Evolutionary conservation across 1,139 yeast genomes (phyloP).

Genomic region (Yamadazyma pseudoaaseri): DNA sequence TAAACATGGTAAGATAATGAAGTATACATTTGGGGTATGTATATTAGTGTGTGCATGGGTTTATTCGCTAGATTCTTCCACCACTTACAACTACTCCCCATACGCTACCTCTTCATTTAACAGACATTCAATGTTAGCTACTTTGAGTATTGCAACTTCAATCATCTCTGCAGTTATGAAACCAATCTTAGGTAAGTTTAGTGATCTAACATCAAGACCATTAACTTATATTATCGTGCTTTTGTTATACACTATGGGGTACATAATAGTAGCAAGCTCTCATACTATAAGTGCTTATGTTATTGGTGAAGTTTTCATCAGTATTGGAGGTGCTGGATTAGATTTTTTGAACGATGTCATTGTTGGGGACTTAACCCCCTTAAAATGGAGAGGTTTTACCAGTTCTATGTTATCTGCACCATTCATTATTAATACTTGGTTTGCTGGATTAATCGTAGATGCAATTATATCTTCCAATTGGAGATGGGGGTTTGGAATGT

Average conservation of each 20-base stretch:
- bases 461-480: constrained; percentile 27
- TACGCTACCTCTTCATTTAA: constrained; percentile 29
- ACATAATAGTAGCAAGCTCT: constrained; percentile 25
- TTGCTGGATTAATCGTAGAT: constrained; percentile 27
- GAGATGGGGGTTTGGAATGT: constrained; percentile 44
- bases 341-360: constrained; percentile 18
- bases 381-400: constrained; percentile 31
- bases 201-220: constrained; percentile 32
- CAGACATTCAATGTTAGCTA: constrained; percentile 31
- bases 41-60: constrained; percentile 37
- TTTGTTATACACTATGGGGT: constrained; percentile 23
- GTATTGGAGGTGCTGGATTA: constrained; percentile 25
- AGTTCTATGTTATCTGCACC: constrained; percentile 24
- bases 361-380: constrained; percentile 32
- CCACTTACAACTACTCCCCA: constrained; percentile 29
- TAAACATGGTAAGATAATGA: constrained; percentile 9
- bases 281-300: constrained; percentile 26
- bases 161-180: constrained; percentile 25
- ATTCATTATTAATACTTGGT: constrained; percentile 29
- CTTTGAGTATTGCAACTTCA: constrained; percentile 24
- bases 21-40: constrained; percentile 14
- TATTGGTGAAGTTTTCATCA: constrained; percentile 25
- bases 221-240: constrained; percentile 20
- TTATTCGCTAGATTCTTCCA: constrained; percentile 33
- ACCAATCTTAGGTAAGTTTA: constrained; percentile 28